phyloP scores from a whole-genome alignment of 345 rosid genomes.

The Citrus trifoliata region DNA sequence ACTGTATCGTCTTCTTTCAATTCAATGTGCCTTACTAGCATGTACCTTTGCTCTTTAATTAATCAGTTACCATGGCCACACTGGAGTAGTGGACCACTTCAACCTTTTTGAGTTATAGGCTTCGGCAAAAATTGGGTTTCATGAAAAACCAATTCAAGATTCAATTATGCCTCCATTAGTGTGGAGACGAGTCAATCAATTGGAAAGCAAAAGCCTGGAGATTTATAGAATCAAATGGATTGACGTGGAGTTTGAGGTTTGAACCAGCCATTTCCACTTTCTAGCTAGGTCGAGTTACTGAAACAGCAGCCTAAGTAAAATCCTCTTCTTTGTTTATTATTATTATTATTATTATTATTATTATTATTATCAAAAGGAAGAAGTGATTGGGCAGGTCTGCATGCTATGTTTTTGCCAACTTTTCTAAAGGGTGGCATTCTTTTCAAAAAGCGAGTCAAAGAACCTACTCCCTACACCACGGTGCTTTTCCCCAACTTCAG shows the following conservation, averaged over 20 bases:
- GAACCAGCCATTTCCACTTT: neutral
- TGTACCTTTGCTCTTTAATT: neutral
- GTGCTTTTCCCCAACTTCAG: neutral
- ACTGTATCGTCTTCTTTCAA: neutral
- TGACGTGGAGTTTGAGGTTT: neutral
- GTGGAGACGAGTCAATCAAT: neutral
- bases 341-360: too few species aligned
- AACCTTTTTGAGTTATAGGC: neutral
- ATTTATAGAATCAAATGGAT: neutral
- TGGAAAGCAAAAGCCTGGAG: neutral
- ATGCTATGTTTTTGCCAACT: conserved; percentile 6
- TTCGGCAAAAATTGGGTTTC: neutral
- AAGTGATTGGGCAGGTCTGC: neutral
- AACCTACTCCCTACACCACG: conserved; percentile 4
- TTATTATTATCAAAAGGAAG: neutral
- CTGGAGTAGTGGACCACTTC: neutral
- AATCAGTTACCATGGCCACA: neutral
- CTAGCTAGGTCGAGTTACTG: neutral
- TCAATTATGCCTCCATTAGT: neutral
- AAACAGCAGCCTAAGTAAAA: too few species aligned
- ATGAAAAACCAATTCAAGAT: neutral
- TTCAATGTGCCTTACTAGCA: neutral
- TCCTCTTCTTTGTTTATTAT: too few species aligned
- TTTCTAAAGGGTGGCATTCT: conserved; percentile 7
- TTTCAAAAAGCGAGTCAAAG: conserved; percentile 27